phyloP scores from a whole-genome alignment of 2,329 filamentous ascomycete genomes.

The Cytospora mali region DNA sequence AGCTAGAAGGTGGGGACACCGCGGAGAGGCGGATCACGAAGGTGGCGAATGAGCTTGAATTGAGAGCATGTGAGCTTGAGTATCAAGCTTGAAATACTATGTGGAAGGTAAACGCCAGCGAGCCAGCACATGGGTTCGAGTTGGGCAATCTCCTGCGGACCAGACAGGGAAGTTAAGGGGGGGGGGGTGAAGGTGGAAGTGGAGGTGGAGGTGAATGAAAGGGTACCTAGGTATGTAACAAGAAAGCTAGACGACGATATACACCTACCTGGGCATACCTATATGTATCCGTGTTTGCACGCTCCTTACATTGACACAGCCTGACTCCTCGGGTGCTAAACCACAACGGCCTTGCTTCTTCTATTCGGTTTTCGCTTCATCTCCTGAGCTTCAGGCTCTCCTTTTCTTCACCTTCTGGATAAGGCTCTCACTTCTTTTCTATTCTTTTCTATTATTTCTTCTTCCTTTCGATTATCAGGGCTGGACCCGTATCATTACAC shows the following conservation, averaged over 20 bases:
- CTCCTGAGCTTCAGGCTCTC: constrained; percentile 22
- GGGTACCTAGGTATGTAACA: too few species aligned
- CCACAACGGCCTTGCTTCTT: not conserved
- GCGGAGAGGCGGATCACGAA: not conserved
- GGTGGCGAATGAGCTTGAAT: not conserved
- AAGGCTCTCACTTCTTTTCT: not conserved
- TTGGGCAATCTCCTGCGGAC: not conserved
- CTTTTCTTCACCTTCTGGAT: not conserved
- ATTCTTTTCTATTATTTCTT: not conserved
- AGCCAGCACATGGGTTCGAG: not conserved
- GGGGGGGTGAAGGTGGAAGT: not conserved
- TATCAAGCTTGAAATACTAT: not conserved
- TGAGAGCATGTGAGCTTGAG: not conserved
- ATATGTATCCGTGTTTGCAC: constrained; percentile 14
- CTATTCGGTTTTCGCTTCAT: constrained; percentile 2
- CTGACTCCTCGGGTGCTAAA: not conserved
- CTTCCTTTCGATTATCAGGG: too few species aligned
- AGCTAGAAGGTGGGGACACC: not conserved
- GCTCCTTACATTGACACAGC: not conserved
- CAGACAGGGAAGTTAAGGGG: not conserved
- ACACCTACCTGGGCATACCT: too few species aligned
- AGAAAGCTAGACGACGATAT: too few species aligned
- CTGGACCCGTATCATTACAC: constrained; percentile 4
- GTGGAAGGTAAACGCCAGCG: not conserved
- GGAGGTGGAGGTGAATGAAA: too few species aligned